Conservation (phyloP, 202 grass and related monocot species). For the Zizania palustris region DNA sequence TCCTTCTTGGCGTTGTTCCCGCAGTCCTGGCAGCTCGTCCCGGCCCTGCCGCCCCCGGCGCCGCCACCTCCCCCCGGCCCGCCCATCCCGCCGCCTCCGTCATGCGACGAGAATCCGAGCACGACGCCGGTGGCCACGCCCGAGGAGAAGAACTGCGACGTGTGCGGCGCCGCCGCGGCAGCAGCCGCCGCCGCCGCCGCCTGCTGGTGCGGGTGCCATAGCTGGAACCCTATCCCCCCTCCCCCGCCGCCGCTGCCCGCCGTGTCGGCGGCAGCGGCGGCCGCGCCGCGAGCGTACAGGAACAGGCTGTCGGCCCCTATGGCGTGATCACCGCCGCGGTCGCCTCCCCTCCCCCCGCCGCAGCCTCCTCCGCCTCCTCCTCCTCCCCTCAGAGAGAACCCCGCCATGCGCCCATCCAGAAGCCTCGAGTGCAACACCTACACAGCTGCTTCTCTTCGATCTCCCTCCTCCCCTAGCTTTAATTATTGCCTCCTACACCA, state of each 20-base stretch:
- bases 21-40: slow-evolving; percentile 94
- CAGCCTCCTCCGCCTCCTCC: slow-evolving; percentile 40
- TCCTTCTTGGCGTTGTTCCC: slow-evolving; percentile 99
- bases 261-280: slow-evolving; percentile 60
- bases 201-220: slow-evolving; percentile 86
- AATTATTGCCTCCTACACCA: slow-evolving; percentile 29
- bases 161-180: slow-evolving; percentile 51
- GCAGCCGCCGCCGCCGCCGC: slow-evolving; percentile 37
- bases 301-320: slow-evolving; percentile 72
- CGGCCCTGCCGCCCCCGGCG: slow-evolving; percentile 45
- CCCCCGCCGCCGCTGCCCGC: slow-evolving; percentile 55
- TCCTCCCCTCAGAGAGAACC: slow-evolving; percentile 81
- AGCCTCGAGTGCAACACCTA: slow-evolving; percentile 4
- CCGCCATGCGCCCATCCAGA: slow-evolving; percentile 88
- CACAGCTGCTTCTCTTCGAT: neutral
- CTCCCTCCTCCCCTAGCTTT: neutral
- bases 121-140: slow-evolving; percentile 55
- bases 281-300: slow-evolving; percentile 68
- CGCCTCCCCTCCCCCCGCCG: slow-evolving; percentile 27
- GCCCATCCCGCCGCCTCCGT: slow-evolving; percentile 34
- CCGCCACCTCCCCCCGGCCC: slow-evolving; percentile 23
- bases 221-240: slow-evolving; percentile 73
- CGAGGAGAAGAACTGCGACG: slow-evolving; percentile 73
- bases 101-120: slow-evolving; percentile 59
- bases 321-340: slow-evolving; percentile 51